Conservation (phyloP, 1,139 yeast genomes). For the Candida sanyaensis region DNA sequence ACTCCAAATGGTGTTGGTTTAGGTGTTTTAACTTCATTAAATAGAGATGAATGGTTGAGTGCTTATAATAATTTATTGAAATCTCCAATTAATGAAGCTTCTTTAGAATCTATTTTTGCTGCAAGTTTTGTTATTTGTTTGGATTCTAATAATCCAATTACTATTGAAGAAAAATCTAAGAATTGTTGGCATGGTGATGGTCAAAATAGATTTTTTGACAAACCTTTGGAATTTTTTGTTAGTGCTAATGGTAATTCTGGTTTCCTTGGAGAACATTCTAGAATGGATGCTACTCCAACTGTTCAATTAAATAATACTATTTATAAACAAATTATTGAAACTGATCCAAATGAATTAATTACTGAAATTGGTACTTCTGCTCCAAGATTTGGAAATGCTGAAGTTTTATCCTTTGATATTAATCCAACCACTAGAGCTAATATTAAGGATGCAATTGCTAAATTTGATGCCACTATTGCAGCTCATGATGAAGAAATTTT, state of each 20-base stretch:
- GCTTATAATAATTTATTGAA: constrained; percentile 60
- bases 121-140: constrained; percentile 81
- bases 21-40: constrained; percentile 80
- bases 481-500: constrained; percentile 64
- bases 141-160: constrained; percentile 72
- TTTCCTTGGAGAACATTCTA: constrained; percentile 94
- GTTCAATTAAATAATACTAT: constrained; percentile 82
- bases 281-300: constrained; percentile 98
- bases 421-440: constrained; percentile 52
- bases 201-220: constrained; percentile 85
- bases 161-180: constrained; percentile 83
- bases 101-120: constrained; percentile 70
- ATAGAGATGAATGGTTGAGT: constrained; percentile 80
- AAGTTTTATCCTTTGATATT: constrained; percentile 43
- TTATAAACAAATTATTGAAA: constrained; percentile 55
- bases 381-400: constrained; percentile 24
- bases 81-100: constrained; percentile 56
- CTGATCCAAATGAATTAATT: constrained; percentile 35
- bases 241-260: constrained; percentile 87
- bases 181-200: constrained; percentile 97
- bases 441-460: constrained; percentile 56
- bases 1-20: constrained; percentile 50
- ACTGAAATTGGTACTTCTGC: constrained; percentile 28
- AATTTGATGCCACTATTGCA: constrained; percentile 53
- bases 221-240: constrained; percentile 85